Base-by-base conservation (phyloP, 768 basidiomycete genomes). In the Xerocomus potaroensis region DNA sequence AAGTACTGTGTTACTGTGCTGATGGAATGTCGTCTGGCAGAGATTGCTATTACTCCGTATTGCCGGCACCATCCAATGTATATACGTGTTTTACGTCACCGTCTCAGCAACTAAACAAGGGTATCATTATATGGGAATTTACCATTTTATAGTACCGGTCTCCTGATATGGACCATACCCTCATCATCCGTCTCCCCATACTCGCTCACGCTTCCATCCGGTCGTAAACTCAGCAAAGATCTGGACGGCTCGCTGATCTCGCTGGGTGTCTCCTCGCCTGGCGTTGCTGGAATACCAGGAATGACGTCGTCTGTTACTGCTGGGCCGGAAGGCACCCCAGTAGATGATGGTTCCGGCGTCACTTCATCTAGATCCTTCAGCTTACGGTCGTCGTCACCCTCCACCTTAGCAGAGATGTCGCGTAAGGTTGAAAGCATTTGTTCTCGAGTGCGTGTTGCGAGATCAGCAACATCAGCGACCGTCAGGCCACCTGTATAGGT, bases 111-210 rank as follows among this genome's bases (percentile, higher is more conserved):
- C 45, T 41, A 43, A 45, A 58, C 46, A 51, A 49, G 58, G 63
- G 59, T 66, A 65, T 64, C 57, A 50, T 41, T 35, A 41, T 47
- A 24, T 21, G 40, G 23, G 48, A 41, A 16, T 24, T 43, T 34
- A 45, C 51, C 48, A 16, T 19, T 35, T 60, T 52, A 66, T 41
- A 54, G 22, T 8, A 45, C 45, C 9, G 86, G 87, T 47, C 82
- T 75, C 32, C 80, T 83, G 41, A 91, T 81, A 23, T 90, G 62
- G 48, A 91, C 78, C 82, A 90, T 83, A 6, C 85, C 88, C 57
- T 91, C 88, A 48, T 91, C 88, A 61, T 91, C 88, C 31, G 87
- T 90, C 56, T 88, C 87, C 19, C 83, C 84, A 51, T 76, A 76
- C 60, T 83, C 83, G 53, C 83, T 87, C 55, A 81, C 77, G 50